These are phyloP conservation scores for Mrakia gelida DNA, from an alignment of 768 basidiomycete species.

Conservation along the genomic window DNA sequence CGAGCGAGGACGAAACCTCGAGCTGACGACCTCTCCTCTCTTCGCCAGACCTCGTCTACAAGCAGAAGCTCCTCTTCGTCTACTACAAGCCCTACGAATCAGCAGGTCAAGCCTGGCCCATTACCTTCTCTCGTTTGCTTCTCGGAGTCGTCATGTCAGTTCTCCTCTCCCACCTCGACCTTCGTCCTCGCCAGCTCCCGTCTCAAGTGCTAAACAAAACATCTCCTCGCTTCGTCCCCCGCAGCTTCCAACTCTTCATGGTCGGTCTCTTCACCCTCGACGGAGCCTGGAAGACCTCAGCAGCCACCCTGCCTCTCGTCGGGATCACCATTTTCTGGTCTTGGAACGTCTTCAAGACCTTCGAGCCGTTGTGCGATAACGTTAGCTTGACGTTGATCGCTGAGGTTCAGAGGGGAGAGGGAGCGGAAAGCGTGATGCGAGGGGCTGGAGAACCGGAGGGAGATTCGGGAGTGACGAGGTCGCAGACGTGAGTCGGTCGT, in stretches of 20 bases:
- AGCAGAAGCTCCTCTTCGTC: slow-evolving; percentile 93
- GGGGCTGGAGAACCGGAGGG: slow-evolving; percentile 57
- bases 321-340: slow-evolving; percentile 71
- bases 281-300: slow-evolving; percentile 57
- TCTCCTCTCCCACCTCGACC: background rate
- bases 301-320: slow-evolving; percentile 70
- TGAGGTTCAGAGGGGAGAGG: slow-evolving; percentile 86
- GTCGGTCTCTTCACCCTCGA: slow-evolving; percentile 82
- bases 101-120: slow-evolving; percentile 94
- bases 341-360: slow-evolving; percentile 65
- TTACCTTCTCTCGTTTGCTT: slow-evolving; percentile 85
- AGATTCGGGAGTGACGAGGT: slow-evolving; percentile 76
- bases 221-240: background rate
- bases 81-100: slow-evolving; percentile 99
- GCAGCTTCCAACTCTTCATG: slow-evolving; percentile 95
- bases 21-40: background rate
- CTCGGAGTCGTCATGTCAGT: slow-evolving; percentile 68
- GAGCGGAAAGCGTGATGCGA: slow-evolving; percentile 69
- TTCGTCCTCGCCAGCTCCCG: background rate
- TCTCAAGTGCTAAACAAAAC: slow-evolving; percentile 39
- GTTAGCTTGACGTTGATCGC: slow-evolving; percentile 66
- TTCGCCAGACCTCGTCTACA: slow-evolving; percentile 72
- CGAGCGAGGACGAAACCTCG: background rate
- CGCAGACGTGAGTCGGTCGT: slow-evolving; percentile 72
- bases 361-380: slow-evolving; percentile 60